Base-by-base conservation (phyloP, 1,284 basidiomycete genomes). In the Trichosporon sp. region DNA sequence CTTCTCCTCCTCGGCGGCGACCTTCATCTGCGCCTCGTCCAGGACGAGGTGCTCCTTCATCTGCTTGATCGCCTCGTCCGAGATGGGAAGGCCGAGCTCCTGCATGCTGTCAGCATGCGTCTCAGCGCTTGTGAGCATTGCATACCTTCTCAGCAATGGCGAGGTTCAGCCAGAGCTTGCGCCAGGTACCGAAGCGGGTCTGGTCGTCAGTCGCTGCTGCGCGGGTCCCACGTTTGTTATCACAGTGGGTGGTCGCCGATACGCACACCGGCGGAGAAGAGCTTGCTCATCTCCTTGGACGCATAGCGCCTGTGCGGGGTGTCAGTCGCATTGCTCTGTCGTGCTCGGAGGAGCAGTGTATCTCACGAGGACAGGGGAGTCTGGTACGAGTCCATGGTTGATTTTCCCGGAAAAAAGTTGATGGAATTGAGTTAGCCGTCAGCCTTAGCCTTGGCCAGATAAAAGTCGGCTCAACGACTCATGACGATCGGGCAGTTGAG, bases 171-270 rank as follows among this genome's bases (percentile, higher is more conserved):
- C 96, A 99, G 27, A 99, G 87, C 80, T 92, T 87, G 75, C 96
- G 87, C 96, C 96, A 99, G n/a, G 95, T 98, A 71, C 89, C 89
- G 84, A 97, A 99, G 27, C 97, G 92, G 74, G 92, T 96, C 95
- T 97, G 67, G 21, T 15, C 13, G 64, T 63, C 58, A 71, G 67
- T 29, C 23, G 47, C 21, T 51, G 12, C 21, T 15, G 44, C 32
- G 13, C 13, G 29, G 15, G 56, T 60, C 13, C 31, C 69, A 35
- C 27, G 31, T 42, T 15, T 27, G 64, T 60, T 65, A 21, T 83
- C 86, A 35, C 2, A 12, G 34, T 12, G 34, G 12, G 12, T 34
- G 13, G 18, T 51, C 47, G 47, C 47, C 47, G 47, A 51, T 51
- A 75, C 83, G 68, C 76, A 95, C 95, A 65, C 90, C 89, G 68